phyloP scores from a whole-genome alignment of 139 green algal genomes.

The Mesotaenium endlicherianum region DNA sequence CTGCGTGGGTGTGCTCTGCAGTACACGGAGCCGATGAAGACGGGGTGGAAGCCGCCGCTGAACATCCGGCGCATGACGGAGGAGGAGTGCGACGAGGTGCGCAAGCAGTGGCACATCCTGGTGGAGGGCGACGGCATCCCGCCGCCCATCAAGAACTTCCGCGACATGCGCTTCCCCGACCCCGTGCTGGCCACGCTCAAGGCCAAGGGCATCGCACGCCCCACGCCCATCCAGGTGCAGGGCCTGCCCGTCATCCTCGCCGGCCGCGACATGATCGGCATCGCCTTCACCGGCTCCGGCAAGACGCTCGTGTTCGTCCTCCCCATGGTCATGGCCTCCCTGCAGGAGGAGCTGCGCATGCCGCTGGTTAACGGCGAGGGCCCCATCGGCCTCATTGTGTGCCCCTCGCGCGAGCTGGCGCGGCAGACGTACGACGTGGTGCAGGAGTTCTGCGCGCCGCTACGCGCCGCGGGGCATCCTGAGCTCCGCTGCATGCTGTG shows the following conservation, averaged over 20 bases:
- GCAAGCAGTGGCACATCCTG: conserved; percentile 89
- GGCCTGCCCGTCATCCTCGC: conserved; percentile 87
- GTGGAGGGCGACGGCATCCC: conserved; percentile 81
- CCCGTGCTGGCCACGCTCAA: conserved; percentile 59
- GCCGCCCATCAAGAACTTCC: conserved; percentile 82
- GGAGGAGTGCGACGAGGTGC: conserved; percentile 68
- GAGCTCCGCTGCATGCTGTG: conserved; percentile 82
- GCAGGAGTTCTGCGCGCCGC: conserved; percentile 59
- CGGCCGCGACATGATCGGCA: conserved; percentile 97
- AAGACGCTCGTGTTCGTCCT: conserved; percentile 96
- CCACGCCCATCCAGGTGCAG: conserved; percentile 70
- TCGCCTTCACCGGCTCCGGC: conserved; percentile 93
- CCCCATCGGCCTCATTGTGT: conserved; percentile 87
- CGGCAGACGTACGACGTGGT: conserved; percentile 83
- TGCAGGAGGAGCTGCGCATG: conserved; percentile 61
- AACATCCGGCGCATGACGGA: conserved; percentile 69
- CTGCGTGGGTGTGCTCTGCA: conserved; percentile 12
- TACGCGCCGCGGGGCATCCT: conserved; percentile 61
- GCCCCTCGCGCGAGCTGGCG: conserved; percentile 91
- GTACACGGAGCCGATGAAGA: conserved; percentile 78
- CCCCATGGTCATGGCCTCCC: conserved; percentile 80
- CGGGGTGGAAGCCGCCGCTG: conserved; percentile 89
- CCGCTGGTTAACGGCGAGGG: conserved; percentile 81
- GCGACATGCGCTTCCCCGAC: conserved; percentile 68
- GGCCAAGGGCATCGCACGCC: conserved; percentile 73